phyloP scores from a whole-genome alignment of 495 filamentous ascomycete genomes.

The Patellaria atrata region DNA sequence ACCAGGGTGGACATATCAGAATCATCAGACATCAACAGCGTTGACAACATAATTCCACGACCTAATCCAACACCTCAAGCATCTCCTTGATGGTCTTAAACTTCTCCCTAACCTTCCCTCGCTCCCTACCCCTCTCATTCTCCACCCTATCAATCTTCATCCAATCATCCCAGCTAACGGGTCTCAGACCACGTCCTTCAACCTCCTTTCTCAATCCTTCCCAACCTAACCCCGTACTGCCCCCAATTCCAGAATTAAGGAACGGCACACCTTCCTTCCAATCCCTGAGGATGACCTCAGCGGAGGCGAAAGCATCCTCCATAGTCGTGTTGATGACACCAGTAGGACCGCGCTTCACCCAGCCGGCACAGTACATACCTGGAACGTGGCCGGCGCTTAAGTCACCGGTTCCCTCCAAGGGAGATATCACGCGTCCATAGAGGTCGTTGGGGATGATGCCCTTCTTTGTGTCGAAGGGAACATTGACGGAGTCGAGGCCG shows the following conservation, averaged over 20 bases:
- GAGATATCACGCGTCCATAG: constrained; percentile 51
- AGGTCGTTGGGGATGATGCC: constrained; percentile 81
- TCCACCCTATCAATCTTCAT: constrained; percentile 69
- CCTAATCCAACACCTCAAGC: constrained; percentile 48
- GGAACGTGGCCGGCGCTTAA: constrained; percentile 37
- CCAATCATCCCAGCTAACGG: constrained; percentile 76
- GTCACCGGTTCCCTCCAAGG: constrained; percentile 19
- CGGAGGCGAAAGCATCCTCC: constrained; percentile 86
- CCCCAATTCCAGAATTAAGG: constrained; percentile 16
- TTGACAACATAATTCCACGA: too few relatives aligned
- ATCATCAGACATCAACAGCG: too few relatives aligned
- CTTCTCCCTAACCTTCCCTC: constrained; percentile 77
- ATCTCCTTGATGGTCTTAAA: constrained; percentile 65
- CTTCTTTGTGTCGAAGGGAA: constrained; percentile 56
- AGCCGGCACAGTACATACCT: constrained; percentile 86
- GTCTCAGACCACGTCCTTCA: constrained; percentile 36
- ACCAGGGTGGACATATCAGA: too few relatives aligned
- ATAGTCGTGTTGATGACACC: constrained; percentile 95
- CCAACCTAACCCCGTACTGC: constrained; percentile 50
- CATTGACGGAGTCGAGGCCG: constrained; percentile 59
- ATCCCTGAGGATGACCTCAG: constrained; percentile 62
- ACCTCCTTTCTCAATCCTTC: constrained; percentile 48
- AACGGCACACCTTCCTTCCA: constrained; percentile 34
- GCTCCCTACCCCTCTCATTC: constrained; percentile 43
- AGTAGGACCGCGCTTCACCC: constrained; percentile 91